Evolutionary conservation across 352 stramenopile species (phyloP).

Genomic region (Phytophthora sp.): DNA sequence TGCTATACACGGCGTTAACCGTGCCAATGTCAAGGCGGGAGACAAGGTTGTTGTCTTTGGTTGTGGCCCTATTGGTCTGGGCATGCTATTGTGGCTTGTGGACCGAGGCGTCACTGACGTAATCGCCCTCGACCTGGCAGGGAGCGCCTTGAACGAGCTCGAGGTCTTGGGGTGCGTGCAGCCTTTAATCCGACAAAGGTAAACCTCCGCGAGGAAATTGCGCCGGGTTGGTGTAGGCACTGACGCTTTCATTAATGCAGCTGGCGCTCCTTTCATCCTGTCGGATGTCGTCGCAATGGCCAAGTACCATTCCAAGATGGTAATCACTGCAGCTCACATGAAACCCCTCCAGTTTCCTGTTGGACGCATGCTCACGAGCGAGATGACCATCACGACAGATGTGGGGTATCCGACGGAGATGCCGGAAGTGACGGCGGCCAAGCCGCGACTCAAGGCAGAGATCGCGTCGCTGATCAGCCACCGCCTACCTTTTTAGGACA

Average conservation of each 20-base stretch:
- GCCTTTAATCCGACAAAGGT: conserved; percentile 32
- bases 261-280: conserved; percentile 25
- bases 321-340: conserved; percentile 26
- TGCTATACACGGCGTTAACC: conserved; percentile 30
- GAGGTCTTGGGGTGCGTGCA: conserved; percentile 17
- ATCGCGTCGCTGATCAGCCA: conserved; percentile 33
- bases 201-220: conserved; percentile 22
- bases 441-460: conserved; percentile 23
- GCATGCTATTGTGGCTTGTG: conserved; percentile 34
- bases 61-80: conserved; percentile 27
- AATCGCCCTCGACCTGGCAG: conserved; percentile 24
- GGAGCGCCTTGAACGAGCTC: conserved; percentile 27
- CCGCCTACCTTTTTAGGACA: conserved; percentile 26
- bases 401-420: conserved; percentile 34
- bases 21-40: conserved; percentile 25
- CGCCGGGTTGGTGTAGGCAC: conserved; percentile 27
- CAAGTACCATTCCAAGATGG: conserved; percentile 28
- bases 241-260: conserved; percentile 28
- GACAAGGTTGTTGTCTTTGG: conserved; percentile 35
- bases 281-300: conserved; percentile 24
- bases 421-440: conserved; percentile 25
- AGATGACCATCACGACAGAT: conserved; percentile 35
- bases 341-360: conserved; percentile 28
- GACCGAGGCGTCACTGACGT: conserved; percentile 27
- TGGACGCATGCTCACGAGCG: conserved; percentile 29